phyloP scores from a whole-genome alignment of 139 green algal genomes.

The Monoraphidium neglectum region DNA sequence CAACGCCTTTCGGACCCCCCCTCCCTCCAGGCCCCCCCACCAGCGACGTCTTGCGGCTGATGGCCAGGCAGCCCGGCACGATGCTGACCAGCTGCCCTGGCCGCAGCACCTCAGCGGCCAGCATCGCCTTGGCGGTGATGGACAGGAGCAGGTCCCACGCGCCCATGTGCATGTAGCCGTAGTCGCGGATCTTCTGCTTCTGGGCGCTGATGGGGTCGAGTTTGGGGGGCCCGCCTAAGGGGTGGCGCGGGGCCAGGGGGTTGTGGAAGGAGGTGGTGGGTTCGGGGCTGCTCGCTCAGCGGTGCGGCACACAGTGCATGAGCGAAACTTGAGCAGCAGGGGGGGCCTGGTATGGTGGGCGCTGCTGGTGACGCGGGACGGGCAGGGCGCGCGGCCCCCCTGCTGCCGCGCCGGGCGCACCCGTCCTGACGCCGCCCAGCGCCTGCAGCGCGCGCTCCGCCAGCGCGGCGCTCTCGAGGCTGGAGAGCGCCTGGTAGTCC shows the following conservation, averaged over 20 bases:
- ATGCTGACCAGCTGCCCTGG: constrained; percentile 55
- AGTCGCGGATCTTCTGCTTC: constrained; percentile 42
- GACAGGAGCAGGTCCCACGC: constrained; percentile 64
- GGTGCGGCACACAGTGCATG: background rate
- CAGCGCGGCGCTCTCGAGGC: constrained; percentile 32
- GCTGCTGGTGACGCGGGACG: no score
- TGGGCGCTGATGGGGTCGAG: constrained; percentile 29
- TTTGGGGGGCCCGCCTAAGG: constrained; percentile 45
- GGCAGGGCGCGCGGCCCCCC: no score
- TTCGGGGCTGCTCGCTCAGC: background rate
- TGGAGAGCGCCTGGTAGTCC: constrained; percentile 54
- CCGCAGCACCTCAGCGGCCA: constrained; percentile 48
- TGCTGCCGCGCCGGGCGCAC: no score
- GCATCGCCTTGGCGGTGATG: constrained; percentile 61
- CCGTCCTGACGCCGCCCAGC: constrained; percentile 22
- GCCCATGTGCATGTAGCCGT: constrained; percentile 67
- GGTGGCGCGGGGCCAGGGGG: background rate
- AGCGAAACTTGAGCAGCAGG: no score
- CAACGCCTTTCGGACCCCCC: no score
- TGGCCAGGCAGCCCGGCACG: constrained; percentile 55
- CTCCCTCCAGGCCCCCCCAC: background rate
- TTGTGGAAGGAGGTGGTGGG: background rate
- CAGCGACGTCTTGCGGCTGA: constrained; percentile 59
- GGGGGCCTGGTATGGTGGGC: no score
- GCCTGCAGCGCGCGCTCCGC: constrained; percentile 36